Base-by-base conservation (phyloP, 2,329 filamentous ascomycete species). In the Gremmenia infestans region DNA sequence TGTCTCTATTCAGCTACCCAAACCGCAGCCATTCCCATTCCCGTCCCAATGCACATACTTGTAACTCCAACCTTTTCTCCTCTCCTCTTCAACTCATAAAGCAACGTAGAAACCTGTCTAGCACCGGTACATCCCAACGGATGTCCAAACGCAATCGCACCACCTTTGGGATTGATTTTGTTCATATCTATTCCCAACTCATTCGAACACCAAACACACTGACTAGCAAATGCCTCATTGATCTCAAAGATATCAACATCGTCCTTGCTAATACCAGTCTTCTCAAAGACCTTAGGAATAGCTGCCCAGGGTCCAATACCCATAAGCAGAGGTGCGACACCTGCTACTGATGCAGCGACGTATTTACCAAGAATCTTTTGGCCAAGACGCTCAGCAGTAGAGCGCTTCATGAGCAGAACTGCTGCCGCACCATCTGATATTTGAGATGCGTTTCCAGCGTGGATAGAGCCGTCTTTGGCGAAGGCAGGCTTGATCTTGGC, bases 211-310 rank as follows among this genome's bases (percentile, higher is more conserved):
- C 89, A 97, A 63, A 97, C 74, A 74, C 91, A 96, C 81, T 97
- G 93, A 61, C 85, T 89, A 35, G 94, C 94, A 73, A 99, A 99
- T 1, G 94, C 94, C 82, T 99, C 94, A 79, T 99, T 99, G 81
- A 99, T 97, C 82, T 99, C 94, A 70, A 83, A 97, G 70, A 97
- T 93, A 72, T 97, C 94, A 32, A 99, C 91, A 65, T 97, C 93
- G 55, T 96, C 87, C 74, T 87, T 90, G 71, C 78, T 80, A 66
- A 99, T 85, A 58, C 92, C 91, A 0, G 92, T 89, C 72, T 94
- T 92, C 71, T 89, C 82, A 55, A 97, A 86, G 4, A 90, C 92
- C 71, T 92, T 88, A 62, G 94, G 94, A 68, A 99, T 97, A 55
- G 94, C 92, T 74, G 92, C 92, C 84, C 91, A 96, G 50, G 94